Base-by-base conservation (phyloP, 805 yeast genomes). In the Maudiozyma barnettii region DNA sequence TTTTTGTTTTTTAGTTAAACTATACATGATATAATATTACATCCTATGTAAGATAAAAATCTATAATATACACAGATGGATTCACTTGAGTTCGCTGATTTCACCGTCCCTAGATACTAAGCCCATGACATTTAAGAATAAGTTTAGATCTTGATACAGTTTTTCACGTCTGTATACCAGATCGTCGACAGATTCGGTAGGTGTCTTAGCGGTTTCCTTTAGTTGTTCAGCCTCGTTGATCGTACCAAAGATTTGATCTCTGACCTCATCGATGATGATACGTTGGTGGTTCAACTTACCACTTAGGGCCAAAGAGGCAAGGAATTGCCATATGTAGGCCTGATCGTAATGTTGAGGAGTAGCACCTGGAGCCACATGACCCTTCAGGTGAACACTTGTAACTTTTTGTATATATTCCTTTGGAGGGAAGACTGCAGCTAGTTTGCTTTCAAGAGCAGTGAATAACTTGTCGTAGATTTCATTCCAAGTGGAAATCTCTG, bases 121-220 rank as follows among this genome's bases (percentile, higher is more conserved):
- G 7, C 99, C 99, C 95, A 91, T 89, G 42, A 90, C 97, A 57
- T 91, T 93, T 68, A 91, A 76, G 71, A 89, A 90, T 76, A 91
- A 71, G 65, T 91, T 91, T 76, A 91, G 77, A 61, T 89, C 89
- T 54, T 78, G 79, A 61, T 85, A 75, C 59, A 82, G 75, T 68
- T 73, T 79, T 56, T 72, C 78, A 76, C 52, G 79, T 71, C 60
- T 74, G 66, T 49, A 73, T 18, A 53, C 39, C 45, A 75, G 72
- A 39, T 76, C 72, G 44, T 76, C 74, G 61, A 20, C 63, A 64
- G 36, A 29, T 10, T 40, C 12, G 16, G 12, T 19, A 31, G 40
- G 49, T n/a, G 36, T 38, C 22, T 46, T 38, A 1, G 58, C 51
- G 13, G 57, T 56, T 33, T 63, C 61, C 39, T 61, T 61, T 47